A percentile compares a stretch with the other conserved stretches of the same genome.
These are phyloP conservation scores for Pecoramyces ruminantium DNA, from an alignment of 192 early-diverging fungal species.

Conservation along the genomic window DNA sequence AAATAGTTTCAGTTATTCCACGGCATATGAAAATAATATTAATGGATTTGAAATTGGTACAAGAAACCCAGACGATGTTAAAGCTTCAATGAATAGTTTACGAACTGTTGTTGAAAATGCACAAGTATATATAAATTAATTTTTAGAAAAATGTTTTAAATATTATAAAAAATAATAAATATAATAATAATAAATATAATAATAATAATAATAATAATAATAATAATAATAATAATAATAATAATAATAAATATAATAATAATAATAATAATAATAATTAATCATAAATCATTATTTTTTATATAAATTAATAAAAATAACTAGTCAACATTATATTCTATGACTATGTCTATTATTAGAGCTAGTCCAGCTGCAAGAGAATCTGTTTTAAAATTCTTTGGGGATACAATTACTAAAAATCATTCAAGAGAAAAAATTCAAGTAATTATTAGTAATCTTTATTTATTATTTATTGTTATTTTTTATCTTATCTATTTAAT, in stretches of 20 bases:
- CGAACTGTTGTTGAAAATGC: slow-evolving; percentile 8
- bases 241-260: background rate
- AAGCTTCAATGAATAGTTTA: slow-evolving; percentile 13
- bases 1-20: slow-evolving; percentile 12
- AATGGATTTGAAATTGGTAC: slow-evolving; percentile 15
- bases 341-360: slow-evolving; percentile 45
- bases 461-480: slow-evolving; percentile 3
- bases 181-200: too few relatives aligned
- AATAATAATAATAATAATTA: background rate
- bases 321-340: slow-evolving; percentile 11
- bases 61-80: slow-evolving; percentile 26
- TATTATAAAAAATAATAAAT: too few relatives aligned
- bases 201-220: too few relatives aligned
- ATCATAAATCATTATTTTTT: too few relatives aligned
- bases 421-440: slow-evolving; percentile 57
- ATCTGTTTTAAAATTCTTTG: slow-evolving; percentile 44
- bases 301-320: slow-evolving; percentile 5
- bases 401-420: slow-evolving; percentile 45
- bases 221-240: too few relatives aligned
- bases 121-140: slow-evolving; percentile 11
- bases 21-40: background rate
- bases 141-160: too few relatives aligned
- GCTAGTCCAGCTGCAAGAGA: slow-evolving; percentile 33
- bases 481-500: too few relatives aligned
- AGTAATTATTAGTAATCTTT: slow-evolving; percentile 11